Evolutionary conservation across 2,329 filamentous ascomycete genomes (phyloP), one percentile per base, ranked within the genome.

Genomic region (Stylonectria norvegica): DNA sequence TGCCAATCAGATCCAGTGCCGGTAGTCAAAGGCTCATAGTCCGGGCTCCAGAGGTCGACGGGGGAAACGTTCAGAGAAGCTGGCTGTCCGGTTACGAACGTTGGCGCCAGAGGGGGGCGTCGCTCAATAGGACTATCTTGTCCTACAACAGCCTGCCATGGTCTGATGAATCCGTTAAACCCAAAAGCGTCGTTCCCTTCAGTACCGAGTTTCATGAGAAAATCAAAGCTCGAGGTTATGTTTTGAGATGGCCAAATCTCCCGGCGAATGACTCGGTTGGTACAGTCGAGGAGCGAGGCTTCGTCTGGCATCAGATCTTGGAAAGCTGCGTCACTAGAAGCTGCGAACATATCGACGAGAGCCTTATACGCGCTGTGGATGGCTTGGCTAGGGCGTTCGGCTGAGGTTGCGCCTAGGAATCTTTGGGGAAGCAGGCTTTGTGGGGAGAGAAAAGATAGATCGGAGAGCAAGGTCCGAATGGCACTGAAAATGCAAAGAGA

Each of bases 401-500:
- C 39, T 11, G 43, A 39, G 14, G 28, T 42, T 19, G 20, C 37
- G 20, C 40, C 48, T 19, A 33, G 34, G 29, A 40, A 35, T 5
- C 34, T 43, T 20, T 46, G 40, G 28, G 34, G 17, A 34, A 45
- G 29, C 38, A 42, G 34, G 15, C 40, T 39, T 25, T 52, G 36
- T 22, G 49, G 38, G 23, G 48, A 50, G 14, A 45, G 46, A 17
- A 43, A 12, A 17, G 55, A 43, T 34, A 74, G 61, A 40, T 78
- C 73, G 12, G 71, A 62, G 5, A 79, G 59, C 2, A 81, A 65
- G 1, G 75, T 75, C 34, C 71, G 70, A 15, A 73, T 67, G 19
- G 76, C 64, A 53, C 75, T 79, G 51, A 81, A 78, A n/a, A 81
- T 72, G 55, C 76, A 79, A 14, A 81, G 58, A 10, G 77, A 72